These are phyloP conservation scores for Xylariaceae sp. DNA, from an alignment of 2,329 filamentous ascomycete genomes.

Conservation along the genomic window DNA sequence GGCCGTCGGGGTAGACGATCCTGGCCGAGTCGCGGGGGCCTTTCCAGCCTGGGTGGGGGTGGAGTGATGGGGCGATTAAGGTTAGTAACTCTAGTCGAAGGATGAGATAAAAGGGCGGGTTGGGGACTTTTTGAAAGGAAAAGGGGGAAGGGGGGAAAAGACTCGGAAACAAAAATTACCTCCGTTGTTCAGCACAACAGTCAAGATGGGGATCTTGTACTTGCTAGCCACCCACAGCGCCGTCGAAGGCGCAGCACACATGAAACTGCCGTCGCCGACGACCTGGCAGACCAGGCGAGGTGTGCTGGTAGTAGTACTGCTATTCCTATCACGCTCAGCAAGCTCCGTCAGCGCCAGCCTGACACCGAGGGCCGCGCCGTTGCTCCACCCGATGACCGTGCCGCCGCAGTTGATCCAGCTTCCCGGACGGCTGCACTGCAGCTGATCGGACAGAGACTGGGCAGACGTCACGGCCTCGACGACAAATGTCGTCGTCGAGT, in stretches of 20 bases:
- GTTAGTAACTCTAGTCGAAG: not conserved
- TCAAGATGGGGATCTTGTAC: slow-evolving; percentile 43
- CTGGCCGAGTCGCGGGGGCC: slow-evolving; percentile 22
- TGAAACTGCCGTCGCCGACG: slow-evolving; percentile 45
- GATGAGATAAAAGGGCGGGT: not conserved
- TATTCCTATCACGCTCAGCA: slow-evolving; percentile 36
- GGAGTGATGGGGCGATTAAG: not conserved
- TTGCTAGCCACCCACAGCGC: slow-evolving; percentile 45
- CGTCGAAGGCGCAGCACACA: slow-evolving; percentile 44
- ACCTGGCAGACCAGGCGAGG: slow-evolving; percentile 41
- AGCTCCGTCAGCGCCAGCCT: slow-evolving; percentile 59
- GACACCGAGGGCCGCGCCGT: slow-evolving; percentile 68
- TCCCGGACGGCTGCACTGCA: slow-evolving; percentile 62
- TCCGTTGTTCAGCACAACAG: slow-evolving; percentile 46
- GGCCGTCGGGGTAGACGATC: slow-evolving; percentile 23
- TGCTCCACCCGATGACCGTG: slow-evolving; percentile 75
- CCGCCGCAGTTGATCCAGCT: slow-evolving; percentile 79
- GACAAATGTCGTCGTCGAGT: slow-evolving; percentile 63
- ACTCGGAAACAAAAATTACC: slow-evolving; percentile 29
- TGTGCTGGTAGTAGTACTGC: too few species aligned
- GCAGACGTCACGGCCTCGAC: slow-evolving; percentile 75
- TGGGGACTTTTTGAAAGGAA: not conserved
- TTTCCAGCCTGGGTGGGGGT: slow-evolving; percentile 21
- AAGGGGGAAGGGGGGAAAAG: not conserved
- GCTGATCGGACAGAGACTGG: slow-evolving; percentile 61